These are phyloP conservation scores for Geotrichum restrictum DNA, from an alignment of 1,139 yeast genomes.

Conservation along the genomic window DNA sequence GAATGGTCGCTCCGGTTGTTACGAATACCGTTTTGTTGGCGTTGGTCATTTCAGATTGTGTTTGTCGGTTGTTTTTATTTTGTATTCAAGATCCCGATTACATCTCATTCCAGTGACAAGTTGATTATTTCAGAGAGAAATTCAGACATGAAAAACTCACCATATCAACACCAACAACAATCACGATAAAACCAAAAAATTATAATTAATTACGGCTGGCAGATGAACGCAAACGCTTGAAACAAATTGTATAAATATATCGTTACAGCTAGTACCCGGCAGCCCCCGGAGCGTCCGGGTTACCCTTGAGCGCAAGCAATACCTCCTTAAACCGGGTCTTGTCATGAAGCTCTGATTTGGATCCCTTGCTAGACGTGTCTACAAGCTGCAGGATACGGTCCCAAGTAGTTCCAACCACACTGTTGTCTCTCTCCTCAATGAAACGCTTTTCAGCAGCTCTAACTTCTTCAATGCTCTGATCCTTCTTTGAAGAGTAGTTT, in stretches of 20 bases:
- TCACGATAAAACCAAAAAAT: too few relatives aligned
- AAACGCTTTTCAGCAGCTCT: slow-evolving; percentile 63
- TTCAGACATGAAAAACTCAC: too few relatives aligned
- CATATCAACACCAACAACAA: too few relatives aligned
- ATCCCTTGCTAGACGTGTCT: slow-evolving; percentile 44
- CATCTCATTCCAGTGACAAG: too few relatives aligned
- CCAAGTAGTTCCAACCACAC: slow-evolving; percentile 76
- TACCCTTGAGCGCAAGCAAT: slow-evolving; percentile 61
- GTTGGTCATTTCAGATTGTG: neutral
- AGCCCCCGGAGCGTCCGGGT: slow-evolving; percentile 71
- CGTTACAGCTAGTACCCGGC: slow-evolving; percentile 43
- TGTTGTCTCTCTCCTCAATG: slow-evolving; percentile 71
- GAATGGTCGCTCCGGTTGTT: slow-evolving; percentile 84
- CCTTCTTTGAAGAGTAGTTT: slow-evolving; percentile 82
- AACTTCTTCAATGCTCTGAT: slow-evolving; percentile 57
- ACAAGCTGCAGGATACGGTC: slow-evolving; percentile 63
- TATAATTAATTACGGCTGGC: neutral
- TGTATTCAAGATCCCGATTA: neutral
- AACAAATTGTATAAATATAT: neutral
- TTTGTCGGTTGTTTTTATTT: neutral
- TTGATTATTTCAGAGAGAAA: too few relatives aligned
- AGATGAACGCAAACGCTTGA: neutral
- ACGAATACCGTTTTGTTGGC: slow-evolving; percentile 42
- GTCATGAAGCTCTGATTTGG: slow-evolving; percentile 52
- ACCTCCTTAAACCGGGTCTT: slow-evolving; percentile 69